A percentile compares a stretch with the other conserved stretches of the same genome.
Conservation (phyloP, 768 basidiomycete species). For the Pleurotus tuoliensis region DNA sequence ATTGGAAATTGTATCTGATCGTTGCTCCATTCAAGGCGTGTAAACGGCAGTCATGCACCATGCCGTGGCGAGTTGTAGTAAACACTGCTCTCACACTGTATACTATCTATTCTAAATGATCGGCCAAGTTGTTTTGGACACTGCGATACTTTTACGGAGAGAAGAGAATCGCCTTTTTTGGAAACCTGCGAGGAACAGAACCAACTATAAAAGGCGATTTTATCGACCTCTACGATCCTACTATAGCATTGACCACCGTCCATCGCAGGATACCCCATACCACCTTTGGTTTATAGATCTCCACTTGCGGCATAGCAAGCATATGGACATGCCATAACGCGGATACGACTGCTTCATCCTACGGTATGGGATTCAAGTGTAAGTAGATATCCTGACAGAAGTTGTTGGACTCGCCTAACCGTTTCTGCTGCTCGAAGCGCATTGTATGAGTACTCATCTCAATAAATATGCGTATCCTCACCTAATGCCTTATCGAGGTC, state of each 20-base stretch:
- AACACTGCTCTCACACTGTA: too few species aligned
- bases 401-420: neutral
- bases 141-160: too few species aligned
- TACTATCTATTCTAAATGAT: too few species aligned
- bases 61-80: too few species aligned
- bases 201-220: too few species aligned
- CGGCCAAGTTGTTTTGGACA: too few species aligned
- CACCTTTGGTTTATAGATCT: conserved; percentile 5
- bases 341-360: conserved; percentile 13
- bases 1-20: too few species aligned
- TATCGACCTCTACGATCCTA: too few species aligned
- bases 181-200: too few species aligned
- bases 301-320: conserved; percentile 7
- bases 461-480: neutral
- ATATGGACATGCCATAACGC: conserved; percentile 15
- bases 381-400: neutral
- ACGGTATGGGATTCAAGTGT: neutral
- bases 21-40: too few species aligned
- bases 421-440: neutral
- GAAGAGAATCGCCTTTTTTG: too few species aligned
- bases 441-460: neutral
- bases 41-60: too few species aligned
- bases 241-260: neutral
- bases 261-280: neutral
- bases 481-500: conserved; percentile 10